phyloP scores from a whole-genome alignment of 2,329 filamentous ascomycete genomes.

The Neophaeococcomyces aloes region DNA sequence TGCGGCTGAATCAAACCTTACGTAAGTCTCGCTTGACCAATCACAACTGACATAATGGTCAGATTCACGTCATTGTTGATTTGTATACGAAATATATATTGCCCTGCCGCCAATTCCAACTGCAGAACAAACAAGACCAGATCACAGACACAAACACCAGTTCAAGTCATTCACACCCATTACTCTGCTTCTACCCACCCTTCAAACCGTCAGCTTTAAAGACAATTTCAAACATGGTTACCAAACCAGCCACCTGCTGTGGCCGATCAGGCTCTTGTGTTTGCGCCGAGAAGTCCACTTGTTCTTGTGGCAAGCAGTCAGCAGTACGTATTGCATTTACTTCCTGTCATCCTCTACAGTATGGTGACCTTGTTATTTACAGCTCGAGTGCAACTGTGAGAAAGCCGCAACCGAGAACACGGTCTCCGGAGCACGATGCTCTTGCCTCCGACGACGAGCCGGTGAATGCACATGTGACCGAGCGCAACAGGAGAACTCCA shows the following conservation, averaged over 20 bases:
- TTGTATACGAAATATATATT: conserved; percentile 3
- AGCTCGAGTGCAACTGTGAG: conserved; percentile 68
- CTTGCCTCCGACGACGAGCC: conserved; percentile 54
- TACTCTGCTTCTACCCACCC: too few relatives aligned
- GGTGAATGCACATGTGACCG: conserved; percentile 75
- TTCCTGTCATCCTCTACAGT: neutral
- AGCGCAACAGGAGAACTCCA: conserved; percentile 57
- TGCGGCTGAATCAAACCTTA: neutral
- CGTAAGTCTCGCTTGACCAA: neutral
- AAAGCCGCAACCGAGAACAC: conserved; percentile 68
- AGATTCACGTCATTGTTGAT: neutral
- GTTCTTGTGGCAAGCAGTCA: conserved; percentile 81
- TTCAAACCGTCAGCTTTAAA: conserved; percentile 3
- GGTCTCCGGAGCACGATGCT: conserved; percentile 63
- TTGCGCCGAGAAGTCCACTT: conserved; percentile 51
- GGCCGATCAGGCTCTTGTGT: conserved; percentile 48
- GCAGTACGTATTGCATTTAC: conserved; percentile 41
- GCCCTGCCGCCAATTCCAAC: neutral
- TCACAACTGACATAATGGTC: conserved; percentile 4
- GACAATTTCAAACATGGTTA: conserved; percentile 29
- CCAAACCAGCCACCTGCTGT: conserved; percentile 47
- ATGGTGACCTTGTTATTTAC: neutral
- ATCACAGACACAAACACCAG: neutral
- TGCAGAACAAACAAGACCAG: neutral
- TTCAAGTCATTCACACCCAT: conserved; percentile 2